Base-by-base conservation (phyloP, 2,329 filamentous ascomycete species). In the Bimuria novae-zelandiae region DNA sequence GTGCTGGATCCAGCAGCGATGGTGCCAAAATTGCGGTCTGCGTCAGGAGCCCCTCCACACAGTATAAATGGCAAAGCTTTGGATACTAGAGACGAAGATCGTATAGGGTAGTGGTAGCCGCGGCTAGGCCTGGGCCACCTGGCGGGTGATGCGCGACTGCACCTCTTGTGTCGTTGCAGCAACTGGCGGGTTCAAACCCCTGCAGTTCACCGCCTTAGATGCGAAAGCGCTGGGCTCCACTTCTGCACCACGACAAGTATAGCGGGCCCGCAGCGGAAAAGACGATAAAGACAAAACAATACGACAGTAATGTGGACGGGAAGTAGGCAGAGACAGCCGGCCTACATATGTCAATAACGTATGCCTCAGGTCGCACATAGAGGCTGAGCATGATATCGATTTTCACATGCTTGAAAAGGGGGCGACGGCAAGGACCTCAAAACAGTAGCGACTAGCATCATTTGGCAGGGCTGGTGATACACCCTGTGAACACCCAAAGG, bases 391-490 rank as follows among this genome's bases (percentile, higher is more conserved):
- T 63, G 55, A 61, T 63, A 60, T 43, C 23, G 42, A 50, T 49
- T 53, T 67, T 70, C 64, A 68, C 68, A 69, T 70, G 68, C 51
- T 37, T 62, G 49, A 43, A 27, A 33, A 25, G 27, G 39, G 43
- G 30, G 16, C 32, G 46, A 25, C 16, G 49, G 52, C 42, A 17
- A 52, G 41, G 44, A 39, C 43, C 44, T 52, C 50, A 51, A 49
- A 30, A 48, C 44, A 49, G 57, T 46, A 56, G 39, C 55, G 57
- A 46, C 55, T 55, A 46, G 52, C 54, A 65, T 62, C 60, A 61
- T 36, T 60, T 60, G 56, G 58, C 59, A 37, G 45, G 52, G 54
- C 61, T 54, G 63, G 64, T 70, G 68, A 70, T 63, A 37, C 50
- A 39, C 52, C 41, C 29, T 51, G 49, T 51, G 57, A 54, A 37